Evolutionary conservation across 1,284 basidiomycete genomes (phyloP), one percentile per base, ranked within the genome.

Genomic region (Cutaneotrichosporon cavernicola): DNA sequence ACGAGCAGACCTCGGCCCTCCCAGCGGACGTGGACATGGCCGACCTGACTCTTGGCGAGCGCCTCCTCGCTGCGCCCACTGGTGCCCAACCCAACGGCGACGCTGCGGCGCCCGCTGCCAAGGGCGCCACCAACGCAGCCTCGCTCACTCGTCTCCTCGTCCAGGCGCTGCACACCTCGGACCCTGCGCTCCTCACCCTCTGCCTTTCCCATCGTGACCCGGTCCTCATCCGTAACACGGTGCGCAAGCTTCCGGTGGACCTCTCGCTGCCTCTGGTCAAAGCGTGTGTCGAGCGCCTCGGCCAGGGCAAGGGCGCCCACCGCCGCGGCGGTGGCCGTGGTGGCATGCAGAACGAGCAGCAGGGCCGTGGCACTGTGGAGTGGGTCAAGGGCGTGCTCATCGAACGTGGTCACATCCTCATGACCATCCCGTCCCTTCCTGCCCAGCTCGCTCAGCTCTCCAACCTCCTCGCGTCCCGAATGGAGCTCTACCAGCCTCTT

Each of bases 101-200:
- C 4, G 56, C 69, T 4, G 59, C 63, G 13, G 63, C 60, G 10
- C 65, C 68, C 4, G 63, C 64, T 21, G 62, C 72, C 38, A 72
- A 76, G 55, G 76, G 76, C 8, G 81, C 87, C 22, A 86, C 91
- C 47, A 91, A 91, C 52, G 88, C 92, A 1, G 88, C 90, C 65
- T 97, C 96, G 1, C 86, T 99, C 61, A 92, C 96, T 30, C 89
- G 94, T 60, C 95, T 96, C 16, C 85, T 99, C 56, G 92, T 96
- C 58, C 97, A 99, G 81, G 96, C 97, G 0, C 83, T 99, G 55
- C 96, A 99, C 78, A 97, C 96, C 3, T 90, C 90, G 22, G 97
- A 99, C 82, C 86, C 89, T 0, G 87, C 88, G 7, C 83, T 99
- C 47, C 83, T 99, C 63, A 92, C 97, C 73, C 89, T 90, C 32